Evolutionary conservation across 352 stramenopile species (phyloP), one percentile per base, ranked within the genome.

Genomic region (Pythium plurisporium): DNA sequence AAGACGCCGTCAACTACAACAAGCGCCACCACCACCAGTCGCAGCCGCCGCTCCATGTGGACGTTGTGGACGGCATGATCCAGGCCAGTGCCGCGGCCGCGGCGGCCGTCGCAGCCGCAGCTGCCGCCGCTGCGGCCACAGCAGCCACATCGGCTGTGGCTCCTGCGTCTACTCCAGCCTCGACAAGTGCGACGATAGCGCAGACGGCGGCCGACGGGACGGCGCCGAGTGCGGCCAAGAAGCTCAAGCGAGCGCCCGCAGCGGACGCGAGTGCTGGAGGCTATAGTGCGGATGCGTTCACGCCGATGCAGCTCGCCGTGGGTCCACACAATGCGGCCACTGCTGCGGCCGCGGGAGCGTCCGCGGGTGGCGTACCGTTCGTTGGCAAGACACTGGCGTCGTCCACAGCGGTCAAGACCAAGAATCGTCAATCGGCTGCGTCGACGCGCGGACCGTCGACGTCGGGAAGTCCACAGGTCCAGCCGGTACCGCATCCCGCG

Each of bases 1-100:
- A 86, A 29, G 78, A 87, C 63, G 81, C 78, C 9, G 74, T 73
- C 11, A 86, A 72, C 42, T 90, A 88, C 36, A 89, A 76, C 65
- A 89, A 87, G 55, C 69, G 69, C 23, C 79, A 89, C 56, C 72
- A 85, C 20, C 59, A 70, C 22, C 62, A 73, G 41, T 52, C 50
- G 27, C 50, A 55, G 43, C 29, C 42, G 15, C 36, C 38, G 15
- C 23, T 55, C 15, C 4, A 29, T 15, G 58, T 33, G 6, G 58
- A 56, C 19, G 55, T 59, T 23, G 71, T 78, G 11, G 76, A 81
- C 19, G 44, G 49, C 5, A 59, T 65, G 27, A 55, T 65, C 34
- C 58, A 65, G 38, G 59, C 51, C 0, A 43, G 25, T 0, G 59
- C 51, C 10, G 38, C 41, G 0, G 30, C 50, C 5, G 50, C 50